A percentile compares a stretch with the other conserved stretches of the same genome.
Evolutionary conservation across 352 stramenopile genomes (phyloP).

Genomic region (Hyaloperonospora brassicae): DNA sequence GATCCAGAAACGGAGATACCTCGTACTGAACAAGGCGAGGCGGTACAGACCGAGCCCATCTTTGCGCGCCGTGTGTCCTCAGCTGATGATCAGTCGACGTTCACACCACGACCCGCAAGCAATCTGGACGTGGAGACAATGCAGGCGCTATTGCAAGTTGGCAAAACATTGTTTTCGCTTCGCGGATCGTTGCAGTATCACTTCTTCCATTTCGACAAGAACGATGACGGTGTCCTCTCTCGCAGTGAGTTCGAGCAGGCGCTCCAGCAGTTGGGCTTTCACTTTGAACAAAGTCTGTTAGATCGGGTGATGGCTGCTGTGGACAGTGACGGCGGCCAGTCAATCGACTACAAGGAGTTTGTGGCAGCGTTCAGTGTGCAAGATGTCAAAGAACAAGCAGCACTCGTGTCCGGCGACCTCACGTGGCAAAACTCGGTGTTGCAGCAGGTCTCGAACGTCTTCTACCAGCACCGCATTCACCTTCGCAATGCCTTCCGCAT

Average conservation of each 20-base stretch:
- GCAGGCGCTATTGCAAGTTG: constrained; percentile 66
- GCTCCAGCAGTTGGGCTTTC: constrained; percentile 58
- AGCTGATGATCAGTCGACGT: constrained; percentile 53
- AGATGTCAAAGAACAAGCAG: constrained; percentile 57
- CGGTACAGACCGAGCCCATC: constrained; percentile 16
- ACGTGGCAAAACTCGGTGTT: constrained; percentile 90
- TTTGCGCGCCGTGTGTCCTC: constrained; percentile 51
- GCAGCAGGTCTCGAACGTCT: constrained; percentile 90
- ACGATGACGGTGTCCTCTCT: constrained; percentile 75
- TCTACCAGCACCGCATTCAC: constrained; percentile 91
- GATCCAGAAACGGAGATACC: not conserved
- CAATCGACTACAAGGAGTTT: constrained; percentile 91
- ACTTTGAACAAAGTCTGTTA: constrained; percentile 48
- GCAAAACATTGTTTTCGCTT: constrained; percentile 64
- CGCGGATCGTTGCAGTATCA: constrained; percentile 74
- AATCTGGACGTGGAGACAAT: constrained; percentile 80
- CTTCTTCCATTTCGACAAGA: constrained; percentile 80
- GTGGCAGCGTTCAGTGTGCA: constrained; percentile 84
- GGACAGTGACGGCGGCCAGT: constrained; percentile 82
- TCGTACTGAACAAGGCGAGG: constrained; percentile 7
- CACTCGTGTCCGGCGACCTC: constrained; percentile 48
- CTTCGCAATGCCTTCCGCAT: constrained; percentile 89
- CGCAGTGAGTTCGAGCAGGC: constrained; percentile 69
- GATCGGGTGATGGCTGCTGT: constrained; percentile 76
- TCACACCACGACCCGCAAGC: constrained; percentile 40